Evolutionary conservation across 177 flowering plant species (phyloP), one percentile per base, ranked within the genome.

Genomic region (Vitis hybrid): DNA sequence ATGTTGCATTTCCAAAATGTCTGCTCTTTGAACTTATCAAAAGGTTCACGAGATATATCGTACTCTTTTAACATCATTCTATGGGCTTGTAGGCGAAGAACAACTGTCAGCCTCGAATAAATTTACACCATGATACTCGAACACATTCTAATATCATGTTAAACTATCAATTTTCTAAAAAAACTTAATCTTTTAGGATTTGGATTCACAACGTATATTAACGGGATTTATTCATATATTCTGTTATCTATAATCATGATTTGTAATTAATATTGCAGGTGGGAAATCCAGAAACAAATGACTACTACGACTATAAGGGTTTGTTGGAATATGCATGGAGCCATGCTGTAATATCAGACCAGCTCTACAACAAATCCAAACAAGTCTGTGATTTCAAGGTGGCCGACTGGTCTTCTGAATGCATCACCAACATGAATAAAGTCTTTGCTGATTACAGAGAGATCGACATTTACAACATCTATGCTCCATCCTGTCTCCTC

Each of bases 401-500:
- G 45, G 7, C 8, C 2, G 64, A 69, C 23, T 84, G 86, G 89
- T 76, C 87, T 3, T 19, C 11, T 1, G 79, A 79, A 21, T 90
- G 95, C 60, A 62, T 17, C 8, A 39, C 48, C 0, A 86, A 78
- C 50, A 77, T 88, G 81, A 39, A 39, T 18, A 9, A 39, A 32
- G 75, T 86, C 19, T 84, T 52, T 32, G 51, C 56, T 10, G 56
- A 69, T 15, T 86, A 87, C 60, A 15, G 14, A 2, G 84, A 87
- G 70, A 86, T 90, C n/a, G 95, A 90, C 66, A 83, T 87, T 60
- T 90, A 90, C 76, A 86, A 87, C 52, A 83, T 90, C 9, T 90
- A 88, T 67, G 91, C 87, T 3, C 88, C 92, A 0, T 67, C 15
- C 3, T 90, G 94, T 60, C 72, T 80, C 54, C 61, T 67, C 21